phyloP scores from a whole-genome alignment of 768 basidiomycete genomes.

The Pleurotus tuoliensis region DNA sequence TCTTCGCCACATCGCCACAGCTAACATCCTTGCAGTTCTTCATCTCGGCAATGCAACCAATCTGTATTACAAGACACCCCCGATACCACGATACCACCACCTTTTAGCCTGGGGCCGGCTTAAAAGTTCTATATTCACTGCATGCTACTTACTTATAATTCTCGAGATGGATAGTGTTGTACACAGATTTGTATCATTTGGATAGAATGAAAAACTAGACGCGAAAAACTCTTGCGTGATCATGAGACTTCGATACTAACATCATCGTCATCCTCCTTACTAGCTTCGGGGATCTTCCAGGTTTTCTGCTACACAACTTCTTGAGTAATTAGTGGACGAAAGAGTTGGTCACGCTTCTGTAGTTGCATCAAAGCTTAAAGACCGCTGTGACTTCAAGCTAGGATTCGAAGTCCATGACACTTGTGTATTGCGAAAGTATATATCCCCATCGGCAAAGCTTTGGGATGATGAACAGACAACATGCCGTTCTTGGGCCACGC shows the following conservation, averaged over 20 bases:
- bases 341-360: too few relatives aligned
- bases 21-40: not conserved
- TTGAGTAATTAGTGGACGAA: too few relatives aligned
- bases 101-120: constrained; percentile 1
- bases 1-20: not conserved
- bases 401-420: too few relatives aligned
- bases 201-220: constrained; percentile 5
- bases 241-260: not conserved
- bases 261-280: too few relatives aligned
- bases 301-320: too few relatives aligned
- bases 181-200: constrained; percentile 6
- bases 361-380: too few relatives aligned
- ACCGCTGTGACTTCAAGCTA: too few relatives aligned
- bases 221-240: constrained; percentile 2
- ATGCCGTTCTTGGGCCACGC: too few relatives aligned
- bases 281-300: too few relatives aligned
- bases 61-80: constrained; percentile 7
- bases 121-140: constrained; percentile 3
- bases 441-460: too few relatives aligned
- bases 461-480: too few relatives aligned
- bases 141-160: constrained; percentile 6
- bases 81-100: constrained; percentile 6
- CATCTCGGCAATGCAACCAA: not conserved
- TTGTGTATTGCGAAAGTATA: too few relatives aligned
- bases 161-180: constrained; percentile 4